Evolutionary conservation across 495 filamentous ascomycete species (phyloP).

Genomic region (Podospora tetraspora): DNA sequence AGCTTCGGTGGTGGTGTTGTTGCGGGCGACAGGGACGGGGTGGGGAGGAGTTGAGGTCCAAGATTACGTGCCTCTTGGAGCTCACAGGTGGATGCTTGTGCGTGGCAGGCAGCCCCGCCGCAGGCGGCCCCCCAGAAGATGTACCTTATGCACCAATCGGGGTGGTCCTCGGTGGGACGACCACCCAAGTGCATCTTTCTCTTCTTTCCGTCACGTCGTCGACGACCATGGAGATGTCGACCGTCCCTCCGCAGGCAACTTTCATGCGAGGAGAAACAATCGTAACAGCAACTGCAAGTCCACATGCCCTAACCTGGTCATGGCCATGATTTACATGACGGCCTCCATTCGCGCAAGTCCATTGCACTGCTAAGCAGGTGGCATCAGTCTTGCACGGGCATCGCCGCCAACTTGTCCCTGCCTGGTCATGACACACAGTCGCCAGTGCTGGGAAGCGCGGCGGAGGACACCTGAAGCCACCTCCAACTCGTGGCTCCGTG

Average conservation of each 20-base stretch:
- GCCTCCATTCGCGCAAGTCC: background rate
- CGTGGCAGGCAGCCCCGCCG: slow-evolving; percentile 15
- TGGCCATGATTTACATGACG: background rate
- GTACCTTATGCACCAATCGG: background rate
- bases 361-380: background rate
- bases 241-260: background rate
- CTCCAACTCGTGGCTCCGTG: background rate
- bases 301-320: background rate
- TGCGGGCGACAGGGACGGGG: slow-evolving; percentile 12
- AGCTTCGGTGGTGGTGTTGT: slow-evolving; percentile 11
- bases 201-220: background rate
- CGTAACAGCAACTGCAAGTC: background rate
- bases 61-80: slow-evolving; percentile 35
- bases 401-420: background rate
- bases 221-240: background rate
- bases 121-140: slow-evolving; percentile 8
- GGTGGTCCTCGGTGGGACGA: background rate
- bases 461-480: background rate
- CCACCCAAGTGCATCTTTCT: background rate
- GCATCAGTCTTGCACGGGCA: background rate
- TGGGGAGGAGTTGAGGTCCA: slow-evolving; percentile 25
- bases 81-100: slow-evolving; percentile 15
- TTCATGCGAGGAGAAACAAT: background rate
- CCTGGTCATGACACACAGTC: background rate
- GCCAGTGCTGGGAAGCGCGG: background rate